Conservation (phyloP, 1,284 basidiomycete species). For the Earliella scabrosa region DNA sequence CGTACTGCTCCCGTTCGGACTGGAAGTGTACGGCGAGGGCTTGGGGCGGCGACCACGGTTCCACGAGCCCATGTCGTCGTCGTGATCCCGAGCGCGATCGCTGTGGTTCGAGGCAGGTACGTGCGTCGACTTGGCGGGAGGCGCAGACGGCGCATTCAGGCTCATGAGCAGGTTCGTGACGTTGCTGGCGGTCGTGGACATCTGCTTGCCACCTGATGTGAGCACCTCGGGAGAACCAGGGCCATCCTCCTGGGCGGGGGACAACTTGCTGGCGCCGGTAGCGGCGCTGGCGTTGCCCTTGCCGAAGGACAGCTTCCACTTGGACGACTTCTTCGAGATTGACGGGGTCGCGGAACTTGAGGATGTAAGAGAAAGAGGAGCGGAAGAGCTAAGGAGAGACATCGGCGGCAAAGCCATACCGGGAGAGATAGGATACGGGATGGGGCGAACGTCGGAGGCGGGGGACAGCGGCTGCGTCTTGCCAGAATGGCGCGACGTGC, state of each 20-base stretch:
- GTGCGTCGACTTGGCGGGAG: constrained; percentile 30
- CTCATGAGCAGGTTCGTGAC: constrained; percentile 75
- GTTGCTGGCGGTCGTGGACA: constrained; percentile 67
- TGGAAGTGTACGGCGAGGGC: constrained; percentile 26
- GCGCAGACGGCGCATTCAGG: constrained; percentile 47
- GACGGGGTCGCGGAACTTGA: constrained; percentile 31
- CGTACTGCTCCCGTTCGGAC: constrained; percentile 33
- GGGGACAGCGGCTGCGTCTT: constrained; percentile 15
- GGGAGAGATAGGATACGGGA: constrained; percentile 17
- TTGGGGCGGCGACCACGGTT: constrained; percentile 24
- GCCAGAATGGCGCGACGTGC: constrained; percentile 41
- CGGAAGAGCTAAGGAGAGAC: constrained; percentile 28
- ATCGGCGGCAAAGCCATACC: constrained; percentile 20
- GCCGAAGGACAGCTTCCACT: constrained; percentile 80
- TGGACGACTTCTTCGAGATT: constrained; percentile 75
- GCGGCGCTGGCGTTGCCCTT: constrained; percentile 47
- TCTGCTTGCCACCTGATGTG: constrained; percentile 34
- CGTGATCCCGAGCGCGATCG: constrained; percentile 7
- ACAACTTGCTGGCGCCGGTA: constrained; percentile 29
- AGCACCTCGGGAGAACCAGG: constrained; percentile 14
- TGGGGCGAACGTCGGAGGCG: constrained; percentile 12
- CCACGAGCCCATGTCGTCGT: constrained; percentile 35
- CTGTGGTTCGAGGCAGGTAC: constrained; percentile 3
- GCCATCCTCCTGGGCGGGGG: constrained; percentile 49
- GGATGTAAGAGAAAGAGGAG: constrained; percentile 20